Evolutionary conservation across 805 yeast species (phyloP), one percentile per base, ranked within the genome.

Genomic region (Saccharomyces kudriavzevii): DNA sequence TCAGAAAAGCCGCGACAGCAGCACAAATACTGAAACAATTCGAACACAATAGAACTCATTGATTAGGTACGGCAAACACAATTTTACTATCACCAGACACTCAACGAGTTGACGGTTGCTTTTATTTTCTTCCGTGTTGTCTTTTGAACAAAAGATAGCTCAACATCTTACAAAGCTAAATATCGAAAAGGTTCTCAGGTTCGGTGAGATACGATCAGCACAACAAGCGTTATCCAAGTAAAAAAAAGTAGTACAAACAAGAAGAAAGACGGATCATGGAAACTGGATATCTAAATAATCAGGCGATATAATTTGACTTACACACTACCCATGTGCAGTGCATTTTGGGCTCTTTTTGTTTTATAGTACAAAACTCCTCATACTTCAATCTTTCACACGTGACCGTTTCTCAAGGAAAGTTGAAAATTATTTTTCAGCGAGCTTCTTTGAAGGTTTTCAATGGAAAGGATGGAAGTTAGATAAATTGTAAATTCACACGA

Each of bases 1-100:
- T 76, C 76, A 0, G 94, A 91, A 14, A 79, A 62, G 50, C 60
- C 54, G 27, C 55, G 53, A n/a, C 67, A 57, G 30, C 59, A 66
- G 47, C 75, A 66, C 40, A 49, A 31, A 35, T 10, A 45, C 49
- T 17, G 28, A 25, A 43, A 51, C 35, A 51, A 43, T 45, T 29
- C 43, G 40, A 22, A 8, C 43, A 49, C 46, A 24, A 14, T 25
- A 17, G 43, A 20, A 22, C 35, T 25, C 24, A 26, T 47, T 47
- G 29, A 9, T 22, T 14, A 20, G 20, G 22, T 22, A n/a, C n/a
- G 11, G 28, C 3, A 10, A 14, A 14, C n/a, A 22, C 20, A 25
- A 14, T 25, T 14, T 45, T 5, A 45, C 4, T 45, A 20, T 25
- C 26, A 3, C 47, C n/a, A 28, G 8, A 9, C 30, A 28, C 11